phyloP scores from a whole-genome alignment of 495 filamentous ascomycete genomes.

The Tuber microsphaerosporum region DNA sequence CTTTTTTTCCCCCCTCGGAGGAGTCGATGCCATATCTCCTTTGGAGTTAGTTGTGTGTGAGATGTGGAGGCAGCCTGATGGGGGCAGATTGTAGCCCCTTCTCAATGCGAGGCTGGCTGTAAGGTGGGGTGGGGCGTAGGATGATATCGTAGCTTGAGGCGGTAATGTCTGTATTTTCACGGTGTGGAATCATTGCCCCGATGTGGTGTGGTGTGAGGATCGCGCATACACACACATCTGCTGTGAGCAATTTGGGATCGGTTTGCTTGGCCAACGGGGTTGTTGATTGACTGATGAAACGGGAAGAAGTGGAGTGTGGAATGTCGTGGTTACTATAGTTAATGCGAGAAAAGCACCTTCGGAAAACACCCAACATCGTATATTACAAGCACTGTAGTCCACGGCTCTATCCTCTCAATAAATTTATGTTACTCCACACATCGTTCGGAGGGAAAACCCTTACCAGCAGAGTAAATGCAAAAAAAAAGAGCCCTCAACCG shows the following conservation, averaged over 20 bases:
- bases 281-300: background rate
- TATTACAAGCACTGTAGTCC: background rate
- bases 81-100: background rate
- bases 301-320: background rate
- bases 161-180: background rate
- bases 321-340: background rate
- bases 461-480: background rate
- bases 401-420: background rate
- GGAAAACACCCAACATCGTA: background rate
- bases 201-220: no score
- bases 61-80: background rate
- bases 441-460: background rate
- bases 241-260: background rate
- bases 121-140: background rate
- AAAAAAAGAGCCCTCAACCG: background rate
- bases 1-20: background rate
- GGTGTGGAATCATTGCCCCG: background rate
- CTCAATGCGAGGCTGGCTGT: background rate
- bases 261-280: background rate
- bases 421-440: background rate
- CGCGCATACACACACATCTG: background rate
- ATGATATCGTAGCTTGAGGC: background rate
- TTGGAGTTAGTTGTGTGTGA: background rate
- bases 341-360: background rate
- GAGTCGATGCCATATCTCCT: background rate